A percentile compares a stretch with the other conserved stretches of the same genome.
These are phyloP conservation scores for Saksenaea vasiformis DNA, from an alignment of 371 early-diverging fungal genomes.

Conservation along the genomic window DNA sequence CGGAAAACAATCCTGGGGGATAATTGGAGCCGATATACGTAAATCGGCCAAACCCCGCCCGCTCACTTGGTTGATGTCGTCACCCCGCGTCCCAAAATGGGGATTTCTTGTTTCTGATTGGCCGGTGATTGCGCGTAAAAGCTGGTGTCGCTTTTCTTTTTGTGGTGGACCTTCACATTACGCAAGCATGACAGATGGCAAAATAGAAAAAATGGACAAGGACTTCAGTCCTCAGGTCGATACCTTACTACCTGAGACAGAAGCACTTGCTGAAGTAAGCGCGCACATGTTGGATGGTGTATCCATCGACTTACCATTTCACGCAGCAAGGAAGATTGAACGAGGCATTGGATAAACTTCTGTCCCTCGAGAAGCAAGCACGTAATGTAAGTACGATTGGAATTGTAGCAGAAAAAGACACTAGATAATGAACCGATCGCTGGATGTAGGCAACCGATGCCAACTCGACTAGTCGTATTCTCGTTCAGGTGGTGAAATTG, in stretches of 20 bases:
- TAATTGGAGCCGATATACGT: too few relatives aligned
- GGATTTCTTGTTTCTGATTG: too few relatives aligned
- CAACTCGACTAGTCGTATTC: slow-evolving; percentile 84
- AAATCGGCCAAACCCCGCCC: too few relatives aligned
- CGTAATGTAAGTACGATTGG: slow-evolving; percentile 64
- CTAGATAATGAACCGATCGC: neutral
- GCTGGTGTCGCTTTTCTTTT: too few relatives aligned
- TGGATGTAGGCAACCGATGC: slow-evolving; percentile 75
- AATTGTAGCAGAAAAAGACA: neutral
- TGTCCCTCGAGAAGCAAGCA: slow-evolving; percentile 87
- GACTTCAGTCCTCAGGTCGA: slow-evolving; percentile 86
- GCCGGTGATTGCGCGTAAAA: too few relatives aligned
- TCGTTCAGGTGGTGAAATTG: slow-evolving; percentile 79
- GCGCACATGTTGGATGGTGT: neutral
- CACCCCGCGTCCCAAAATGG: too few relatives aligned
- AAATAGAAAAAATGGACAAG: slow-evolving; percentile 87
- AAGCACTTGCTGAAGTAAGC: slow-evolving; percentile 68
- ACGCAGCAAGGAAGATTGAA: slow-evolving; percentile 66
- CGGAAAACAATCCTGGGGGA: too few relatives aligned
- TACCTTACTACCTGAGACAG: slow-evolving; percentile 78
- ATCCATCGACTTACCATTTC: neutral
- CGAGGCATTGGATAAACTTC: slow-evolving; percentile 83
- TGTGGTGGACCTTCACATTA: neutral
- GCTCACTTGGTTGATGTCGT: too few relatives aligned
- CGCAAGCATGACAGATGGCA: slow-evolving; percentile 56